Percentiles rank a stretch among this genome's conserved stretches.
Conservation (phyloP, 352 stramenopile genomes). For the Phytophthora constricta region DNA sequence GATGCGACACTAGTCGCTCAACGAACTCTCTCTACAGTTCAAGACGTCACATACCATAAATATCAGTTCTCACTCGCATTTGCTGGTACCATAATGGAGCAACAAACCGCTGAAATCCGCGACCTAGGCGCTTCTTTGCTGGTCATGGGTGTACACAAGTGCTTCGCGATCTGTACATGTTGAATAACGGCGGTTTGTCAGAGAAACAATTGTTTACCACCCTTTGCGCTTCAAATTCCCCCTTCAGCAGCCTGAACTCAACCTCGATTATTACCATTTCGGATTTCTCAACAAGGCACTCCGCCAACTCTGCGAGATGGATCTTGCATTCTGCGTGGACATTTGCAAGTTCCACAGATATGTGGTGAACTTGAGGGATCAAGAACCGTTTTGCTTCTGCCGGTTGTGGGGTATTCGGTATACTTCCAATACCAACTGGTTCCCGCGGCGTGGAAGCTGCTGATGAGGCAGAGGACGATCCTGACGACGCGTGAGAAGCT, state of each 20-base stretch:
- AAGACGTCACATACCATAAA: background rate
- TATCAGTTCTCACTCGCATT: too few relatives aligned
- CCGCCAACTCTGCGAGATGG: slow-evolving; percentile 58
- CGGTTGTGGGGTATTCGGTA: slow-evolving; percentile 13
- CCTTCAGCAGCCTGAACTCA: background rate
- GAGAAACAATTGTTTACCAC: background rate
- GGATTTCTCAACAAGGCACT: slow-evolving; percentile 57
- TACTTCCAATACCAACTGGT: background rate
- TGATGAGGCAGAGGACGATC: slow-evolving; percentile 26
- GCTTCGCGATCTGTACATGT: slow-evolving; percentile 35
- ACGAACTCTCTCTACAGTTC: slow-evolving; percentile 55
- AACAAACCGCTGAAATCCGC: slow-evolving; percentile 34
- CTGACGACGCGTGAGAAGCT: slow-evolving; percentile 30
- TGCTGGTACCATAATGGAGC: background rate
- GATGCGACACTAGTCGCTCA: slow-evolving; percentile 53
- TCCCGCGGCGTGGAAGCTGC: slow-evolving; percentile 23
- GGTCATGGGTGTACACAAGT: slow-evolving; percentile 35
- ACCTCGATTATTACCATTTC: slow-evolving; percentile 32
- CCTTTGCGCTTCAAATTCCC: too few relatives aligned
- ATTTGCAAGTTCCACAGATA: slow-evolving; percentile 59
- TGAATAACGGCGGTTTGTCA: background rate
- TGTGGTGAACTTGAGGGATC: slow-evolving; percentile 60
- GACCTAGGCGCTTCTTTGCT: slow-evolving; percentile 28
- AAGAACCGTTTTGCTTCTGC: background rate
- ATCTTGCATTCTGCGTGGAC: slow-evolving; percentile 57